These are phyloP conservation scores for Populus alba DNA, from an alignment of 345 rosid genomes.

Conservation along the genomic window DNA sequence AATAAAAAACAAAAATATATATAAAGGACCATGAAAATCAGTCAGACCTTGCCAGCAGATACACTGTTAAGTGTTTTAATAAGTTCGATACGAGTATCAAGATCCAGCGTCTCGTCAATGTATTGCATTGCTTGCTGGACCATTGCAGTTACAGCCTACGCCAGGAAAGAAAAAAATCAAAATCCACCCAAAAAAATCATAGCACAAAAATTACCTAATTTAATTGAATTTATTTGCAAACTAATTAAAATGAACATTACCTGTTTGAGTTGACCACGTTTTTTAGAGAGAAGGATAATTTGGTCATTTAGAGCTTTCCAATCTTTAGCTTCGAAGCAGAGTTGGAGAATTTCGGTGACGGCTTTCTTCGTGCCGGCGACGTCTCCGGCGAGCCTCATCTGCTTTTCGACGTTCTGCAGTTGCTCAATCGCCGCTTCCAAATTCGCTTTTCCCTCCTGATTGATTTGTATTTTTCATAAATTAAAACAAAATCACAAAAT, in stretches of 20 bases:
- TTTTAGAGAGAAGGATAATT: slow-evolving; percentile 71
- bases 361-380: slow-evolving; percentile 78
- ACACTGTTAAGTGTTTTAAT: slow-evolving; percentile 72
- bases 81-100: slow-evolving; percentile 86
- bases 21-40: not conserved
- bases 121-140: slow-evolving; percentile 98
- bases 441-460: slow-evolving; percentile 41
- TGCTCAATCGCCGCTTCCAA: slow-evolving; percentile 66
- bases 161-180: not conserved
- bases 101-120: slow-evolving; percentile 89
- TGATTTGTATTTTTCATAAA: not conserved
- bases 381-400: slow-evolving; percentile 73
- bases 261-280: slow-evolving; percentile 92
- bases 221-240: not conserved
- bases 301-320: slow-evolving; percentile 78
- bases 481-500: not conserved
- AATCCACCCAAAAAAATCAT: not conserved
- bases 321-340: slow-evolving; percentile 82
- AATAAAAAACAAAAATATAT: not conserved
- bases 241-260: slow-evolving; percentile 26
- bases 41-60: slow-evolving; percentile 92
- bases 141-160: slow-evolving; percentile 90
- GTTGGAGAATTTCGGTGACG: slow-evolving; percentile 62
- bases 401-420: slow-evolving; percentile 75
- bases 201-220: not conserved